Evolutionary conservation across 805 yeast species (phyloP).

Genomic region (Kodamaea sagamina): DNA sequence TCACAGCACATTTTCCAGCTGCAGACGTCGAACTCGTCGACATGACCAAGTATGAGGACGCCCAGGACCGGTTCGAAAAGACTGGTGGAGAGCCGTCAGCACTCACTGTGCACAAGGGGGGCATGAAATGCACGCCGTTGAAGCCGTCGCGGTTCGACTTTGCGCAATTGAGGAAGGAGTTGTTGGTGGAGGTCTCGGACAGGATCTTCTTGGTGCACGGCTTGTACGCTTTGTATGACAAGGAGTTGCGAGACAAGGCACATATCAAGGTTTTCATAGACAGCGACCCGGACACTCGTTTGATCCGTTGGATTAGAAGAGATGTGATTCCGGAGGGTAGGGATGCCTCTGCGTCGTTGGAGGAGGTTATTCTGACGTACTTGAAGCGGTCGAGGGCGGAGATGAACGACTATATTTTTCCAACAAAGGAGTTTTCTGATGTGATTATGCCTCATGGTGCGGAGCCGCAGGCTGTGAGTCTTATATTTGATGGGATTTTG

Average conservation of each 20-base stretch:
- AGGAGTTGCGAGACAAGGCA: slow-evolving; percentile 54
- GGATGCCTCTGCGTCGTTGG: slow-evolving; percentile 22
- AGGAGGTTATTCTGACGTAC: slow-evolving; percentile 48
- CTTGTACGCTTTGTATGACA: slow-evolving; percentile 73
- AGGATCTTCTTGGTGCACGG: slow-evolving; percentile 61
- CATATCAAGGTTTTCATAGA: slow-evolving; percentile 74
- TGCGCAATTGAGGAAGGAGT: slow-evolving; percentile 23
- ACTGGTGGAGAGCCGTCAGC: slow-evolving; percentile 27
- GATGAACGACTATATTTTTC: slow-evolving; percentile 62
- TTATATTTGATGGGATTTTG: slow-evolving; percentile 66
- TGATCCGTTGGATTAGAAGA: slow-evolving; percentile 72
- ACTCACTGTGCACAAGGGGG: slow-evolving; percentile 29
- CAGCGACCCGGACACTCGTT: slow-evolving; percentile 80
- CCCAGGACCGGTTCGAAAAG: slow-evolving; percentile 21
- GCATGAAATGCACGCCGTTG: slow-evolving; percentile 20
- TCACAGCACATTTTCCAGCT: slow-evolving; percentile 13
- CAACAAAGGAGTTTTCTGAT: slow-evolving; percentile 75
- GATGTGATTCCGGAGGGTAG: slow-evolving; percentile 30
- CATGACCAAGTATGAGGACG: slow-evolving; percentile 42
- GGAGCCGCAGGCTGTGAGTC: slow-evolving; percentile 54
- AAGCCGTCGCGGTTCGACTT: slow-evolving; percentile 49
- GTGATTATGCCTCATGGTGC: slow-evolving; percentile 73
- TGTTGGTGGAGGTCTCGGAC: slow-evolving; percentile 10
- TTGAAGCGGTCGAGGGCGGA: slow-evolving; percentile 61
- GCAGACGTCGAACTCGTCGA: slow-evolving; percentile 40